Conservation (phyloP, 495 filamentous ascomycete species). For the Penicillium soppii region DNA sequence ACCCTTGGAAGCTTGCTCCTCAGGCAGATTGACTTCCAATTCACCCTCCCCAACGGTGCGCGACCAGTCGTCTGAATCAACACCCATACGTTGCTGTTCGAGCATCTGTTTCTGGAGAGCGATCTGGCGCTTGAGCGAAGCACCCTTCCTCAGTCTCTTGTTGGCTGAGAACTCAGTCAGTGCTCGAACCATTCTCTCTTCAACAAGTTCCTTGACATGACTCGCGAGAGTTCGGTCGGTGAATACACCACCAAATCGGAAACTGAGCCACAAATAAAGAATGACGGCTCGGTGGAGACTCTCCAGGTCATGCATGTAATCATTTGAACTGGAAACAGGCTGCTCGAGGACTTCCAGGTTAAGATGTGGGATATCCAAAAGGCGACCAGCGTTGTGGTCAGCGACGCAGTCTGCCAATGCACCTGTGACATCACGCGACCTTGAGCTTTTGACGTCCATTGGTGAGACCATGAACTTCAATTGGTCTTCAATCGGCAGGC, state of each 20-base stretch:
- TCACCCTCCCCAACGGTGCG: slow-evolving; percentile 17
- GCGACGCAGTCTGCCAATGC: slow-evolving; percentile 69
- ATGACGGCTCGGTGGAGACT: slow-evolving; percentile 76
- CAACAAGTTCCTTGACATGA: slow-evolving; percentile 76
- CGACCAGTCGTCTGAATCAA: slow-evolving; percentile 15
- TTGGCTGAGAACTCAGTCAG: slow-evolving; percentile 58
- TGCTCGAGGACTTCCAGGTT: slow-evolving; percentile 68
- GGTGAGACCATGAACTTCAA: slow-evolving; percentile 75
- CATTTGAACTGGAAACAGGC: slow-evolving; percentile 37
- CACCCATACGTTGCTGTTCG: slow-evolving; percentile 25
- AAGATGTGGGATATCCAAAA: slow-evolving; percentile 63
- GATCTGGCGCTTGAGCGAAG: slow-evolving; percentile 43
- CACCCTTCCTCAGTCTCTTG: slow-evolving; percentile 43
- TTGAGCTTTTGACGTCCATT: slow-evolving; percentile 25
- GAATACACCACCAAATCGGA: slow-evolving; percentile 73
- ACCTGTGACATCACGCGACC: slow-evolving; percentile 39
- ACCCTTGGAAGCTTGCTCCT: slow-evolving; percentile 5
- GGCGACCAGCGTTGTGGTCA: slow-evolving; percentile 56
- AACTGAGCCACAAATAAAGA: slow-evolving; percentile 84
- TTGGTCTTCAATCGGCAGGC: slow-evolving; percentile 67
- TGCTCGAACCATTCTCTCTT: slow-evolving; percentile 69
- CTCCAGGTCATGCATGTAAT: slow-evolving; percentile 67
- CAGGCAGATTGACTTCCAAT: slow-evolving; percentile 9
- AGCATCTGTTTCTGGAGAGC: slow-evolving; percentile 39
- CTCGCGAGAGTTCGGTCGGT: slow-evolving; percentile 71